phyloP scores from a whole-genome alignment of 495 filamentous ascomycete species.

The Cercophora newfieldiana region DNA sequence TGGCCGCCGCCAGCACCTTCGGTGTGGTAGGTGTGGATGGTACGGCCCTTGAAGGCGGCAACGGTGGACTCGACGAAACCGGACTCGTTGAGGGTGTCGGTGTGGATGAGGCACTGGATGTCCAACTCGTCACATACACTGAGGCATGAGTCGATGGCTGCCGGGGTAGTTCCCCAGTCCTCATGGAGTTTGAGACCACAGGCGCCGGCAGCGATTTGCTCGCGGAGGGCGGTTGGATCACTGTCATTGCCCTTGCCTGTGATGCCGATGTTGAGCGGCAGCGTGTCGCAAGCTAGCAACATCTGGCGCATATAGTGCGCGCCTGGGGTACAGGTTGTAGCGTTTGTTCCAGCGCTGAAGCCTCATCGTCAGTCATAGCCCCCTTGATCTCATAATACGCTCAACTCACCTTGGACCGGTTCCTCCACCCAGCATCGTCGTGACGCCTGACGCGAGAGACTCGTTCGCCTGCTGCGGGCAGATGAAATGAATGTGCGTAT shows the following conservation, averaged over 20 bases:
- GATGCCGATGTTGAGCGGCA: slow-evolving; percentile 92
- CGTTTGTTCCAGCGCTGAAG: slow-evolving; percentile 81
- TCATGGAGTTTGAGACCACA: slow-evolving; percentile 95
- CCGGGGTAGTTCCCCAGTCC: slow-evolving; percentile 93
- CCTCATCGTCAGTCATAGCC: slow-evolving; percentile 17
- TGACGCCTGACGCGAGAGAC: slow-evolving; percentile 83
- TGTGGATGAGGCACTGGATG: slow-evolving; percentile 95
- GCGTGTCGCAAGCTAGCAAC: slow-evolving; percentile 81
- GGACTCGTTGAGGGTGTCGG: slow-evolving; percentile 95
- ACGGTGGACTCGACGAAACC: slow-evolving; percentile 96
- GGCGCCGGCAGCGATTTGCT: slow-evolving; percentile 81
- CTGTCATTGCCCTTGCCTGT: slow-evolving; percentile 97
- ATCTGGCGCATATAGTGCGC: slow-evolving; percentile 84
- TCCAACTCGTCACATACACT: slow-evolving; percentile 86
- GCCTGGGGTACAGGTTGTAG: slow-evolving; percentile 93
- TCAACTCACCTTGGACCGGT: slow-evolving; percentile 72
- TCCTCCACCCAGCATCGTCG: slow-evolving; percentile 89
- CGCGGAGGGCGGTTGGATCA: slow-evolving; percentile 65
- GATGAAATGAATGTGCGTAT: slow-evolving; percentile 95
- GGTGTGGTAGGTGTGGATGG: slow-evolving; percentile 98
- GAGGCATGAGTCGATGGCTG: slow-evolving; percentile 90
- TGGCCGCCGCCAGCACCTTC: slow-evolving; percentile 96
- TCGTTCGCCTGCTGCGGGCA: slow-evolving; percentile 94
- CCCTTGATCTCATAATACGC: neutral
- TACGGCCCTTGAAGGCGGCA: slow-evolving; percentile 79